A percentile compares a stretch with the other conserved stretches of the same genome.
These are phyloP conservation scores for Solanum sejunctum DNA, from an alignment of 257 asterid genomes.

Conservation along the genomic window DNA sequence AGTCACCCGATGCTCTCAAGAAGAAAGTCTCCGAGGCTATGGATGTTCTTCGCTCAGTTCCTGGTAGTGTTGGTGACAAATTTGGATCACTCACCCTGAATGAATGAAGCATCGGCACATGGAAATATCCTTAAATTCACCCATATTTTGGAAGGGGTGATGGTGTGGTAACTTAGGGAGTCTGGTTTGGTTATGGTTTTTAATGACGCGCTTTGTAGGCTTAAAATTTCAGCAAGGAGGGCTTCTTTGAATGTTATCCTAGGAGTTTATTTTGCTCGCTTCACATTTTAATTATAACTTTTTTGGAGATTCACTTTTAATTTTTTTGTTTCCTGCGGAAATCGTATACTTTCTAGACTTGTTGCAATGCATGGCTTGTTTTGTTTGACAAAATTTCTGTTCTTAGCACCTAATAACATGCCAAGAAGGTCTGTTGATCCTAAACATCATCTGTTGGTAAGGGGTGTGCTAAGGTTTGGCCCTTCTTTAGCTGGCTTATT, in stretches of 20 bases:
- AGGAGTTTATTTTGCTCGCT: not conserved
- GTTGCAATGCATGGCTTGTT: not conserved
- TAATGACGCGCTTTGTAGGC: not conserved
- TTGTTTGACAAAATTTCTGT: not conserved
- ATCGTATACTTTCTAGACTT: not conserved
- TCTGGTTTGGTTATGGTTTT: not conserved
- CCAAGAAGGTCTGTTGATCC: not conserved
- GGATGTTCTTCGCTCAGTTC: slow-evolving; percentile 40
- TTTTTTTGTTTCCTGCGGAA: not conserved
- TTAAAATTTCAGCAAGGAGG: not conserved
- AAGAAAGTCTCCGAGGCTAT: slow-evolving; percentile 70
- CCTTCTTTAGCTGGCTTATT: not conserved
- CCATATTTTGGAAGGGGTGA: not conserved
- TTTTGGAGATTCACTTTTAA: not conserved
- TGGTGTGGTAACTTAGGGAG: not conserved
- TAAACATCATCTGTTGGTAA: not conserved
- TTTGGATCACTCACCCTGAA: slow-evolving; percentile 9
- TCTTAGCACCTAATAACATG: not conserved
- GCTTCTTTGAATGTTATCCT: not conserved
- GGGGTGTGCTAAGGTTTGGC: not conserved
- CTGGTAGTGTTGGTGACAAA: slow-evolving; percentile 14
- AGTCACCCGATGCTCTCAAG: slow-evolving; percentile 75
- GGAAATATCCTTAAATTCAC: not conserved
- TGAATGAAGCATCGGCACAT: not conserved
- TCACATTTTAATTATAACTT: not conserved